phyloP scores from a whole-genome alignment of 257 asterid species.

The Nicotiana tomentosiformis region DNA sequence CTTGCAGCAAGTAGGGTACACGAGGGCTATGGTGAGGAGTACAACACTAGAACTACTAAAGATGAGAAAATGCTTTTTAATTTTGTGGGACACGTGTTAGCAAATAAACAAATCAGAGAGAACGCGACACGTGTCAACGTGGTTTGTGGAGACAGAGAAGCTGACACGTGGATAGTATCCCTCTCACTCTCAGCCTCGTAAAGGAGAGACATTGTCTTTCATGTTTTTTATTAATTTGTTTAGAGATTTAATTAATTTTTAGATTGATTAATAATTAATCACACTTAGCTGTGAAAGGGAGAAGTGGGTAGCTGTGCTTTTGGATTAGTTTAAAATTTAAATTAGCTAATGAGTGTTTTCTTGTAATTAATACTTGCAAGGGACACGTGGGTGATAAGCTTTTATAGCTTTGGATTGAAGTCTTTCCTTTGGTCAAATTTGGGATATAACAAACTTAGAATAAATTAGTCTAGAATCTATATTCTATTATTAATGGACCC shows the following conservation, averaged over 20 bases:
- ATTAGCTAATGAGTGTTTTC: not conserved
- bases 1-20: not conserved
- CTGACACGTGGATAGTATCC: slow-evolving; percentile 20
- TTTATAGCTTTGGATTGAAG: not conserved
- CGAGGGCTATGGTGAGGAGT: not conserved
- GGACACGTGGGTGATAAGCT: slow-evolving; percentile 22
- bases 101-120: not conserved
- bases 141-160: not conserved
- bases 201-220: slow-evolving; percentile 19
- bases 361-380: not conserved
- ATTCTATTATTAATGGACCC: not conserved
- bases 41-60: not conserved
- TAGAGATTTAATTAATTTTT: not conserved
- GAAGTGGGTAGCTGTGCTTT: not conserved
- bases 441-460: not conserved
- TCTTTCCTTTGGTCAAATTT: not conserved
- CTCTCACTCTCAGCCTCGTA: slow-evolving; percentile 21
- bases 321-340: not conserved
- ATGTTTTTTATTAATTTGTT: not conserved
- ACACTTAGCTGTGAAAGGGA: slow-evolving; percentile 15
- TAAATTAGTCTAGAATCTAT: not conserved
- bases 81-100: slow-evolving; percentile 16
- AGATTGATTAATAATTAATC: not conserved
- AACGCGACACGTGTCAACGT: slow-evolving; percentile 15
- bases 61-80: not conserved